phyloP scores from a whole-genome alignment of 2,329 filamentous ascomycete genomes.

The Microsporum canis region DNA sequence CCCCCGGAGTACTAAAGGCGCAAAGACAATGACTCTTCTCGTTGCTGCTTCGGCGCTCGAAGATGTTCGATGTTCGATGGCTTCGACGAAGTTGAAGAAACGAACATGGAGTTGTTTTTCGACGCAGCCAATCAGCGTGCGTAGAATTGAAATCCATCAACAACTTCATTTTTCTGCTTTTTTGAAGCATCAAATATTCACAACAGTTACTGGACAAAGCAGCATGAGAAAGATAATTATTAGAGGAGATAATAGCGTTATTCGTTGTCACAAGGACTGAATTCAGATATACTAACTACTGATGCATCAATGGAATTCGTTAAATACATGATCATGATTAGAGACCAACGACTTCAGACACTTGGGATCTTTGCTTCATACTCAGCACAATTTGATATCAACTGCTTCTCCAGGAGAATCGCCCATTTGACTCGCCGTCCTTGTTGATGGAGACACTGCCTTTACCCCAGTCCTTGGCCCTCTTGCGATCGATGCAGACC shows the following conservation, averaged over 20 bases:
- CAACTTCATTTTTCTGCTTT: constrained; percentile 5
- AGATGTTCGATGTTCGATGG: neutral
- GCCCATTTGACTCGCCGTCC: constrained; percentile 50
- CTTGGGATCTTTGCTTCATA: constrained; percentile 49
- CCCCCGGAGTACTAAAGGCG: neutral
- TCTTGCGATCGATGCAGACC: constrained; percentile 7
- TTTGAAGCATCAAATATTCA: neutral
- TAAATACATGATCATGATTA: neutral
- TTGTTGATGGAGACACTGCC: constrained; percentile 46
- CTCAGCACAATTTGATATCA: constrained; percentile 46
- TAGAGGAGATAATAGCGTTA: no score
- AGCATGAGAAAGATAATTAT: no score
- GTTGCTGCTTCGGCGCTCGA: neutral
- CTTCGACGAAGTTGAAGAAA: neutral
- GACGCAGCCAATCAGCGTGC: constrained; percentile 11
- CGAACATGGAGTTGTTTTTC: neutral
- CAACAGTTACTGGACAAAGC: neutral
- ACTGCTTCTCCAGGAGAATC: constrained; percentile 48
- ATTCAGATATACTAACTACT: neutral
- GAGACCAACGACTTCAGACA: constrained; percentile 13
- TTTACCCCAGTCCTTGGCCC: constrained; percentile 39
- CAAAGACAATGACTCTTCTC: neutral
- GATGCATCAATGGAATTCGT: neutral
- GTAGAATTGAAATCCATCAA: constrained; percentile 12
- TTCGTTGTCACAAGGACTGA: neutral